phyloP scores from a whole-genome alignment of 768 basidiomycete species.

The Calocybe cyanea region DNA sequence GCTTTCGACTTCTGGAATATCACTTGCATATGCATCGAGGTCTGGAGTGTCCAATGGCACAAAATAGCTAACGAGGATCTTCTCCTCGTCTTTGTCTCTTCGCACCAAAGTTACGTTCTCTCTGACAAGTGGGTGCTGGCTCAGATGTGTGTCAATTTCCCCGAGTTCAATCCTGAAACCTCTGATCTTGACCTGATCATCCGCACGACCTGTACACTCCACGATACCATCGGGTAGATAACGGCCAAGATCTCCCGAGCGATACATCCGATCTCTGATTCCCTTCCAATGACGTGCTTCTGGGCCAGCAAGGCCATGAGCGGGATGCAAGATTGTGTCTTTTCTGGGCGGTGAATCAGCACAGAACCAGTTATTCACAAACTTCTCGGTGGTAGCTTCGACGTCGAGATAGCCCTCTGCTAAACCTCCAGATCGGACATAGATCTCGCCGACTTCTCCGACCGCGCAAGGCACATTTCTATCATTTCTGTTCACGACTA shows the following conservation, averaged over 20 bases:
- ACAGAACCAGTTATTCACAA: constrained; percentile 92
- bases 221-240: constrained; percentile 91
- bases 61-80: constrained; percentile 96
- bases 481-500: constrained; percentile 92
- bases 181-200: constrained; percentile 99
- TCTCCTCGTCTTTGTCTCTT: constrained; percentile 98
- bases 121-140: constrained; percentile 88
- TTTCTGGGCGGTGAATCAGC: constrained; percentile 40
- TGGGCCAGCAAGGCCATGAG: constrained; percentile 51
- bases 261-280: constrained; percentile 95
- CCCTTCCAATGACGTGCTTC: constrained; percentile 91
- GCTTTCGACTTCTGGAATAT: constrained; percentile 52
- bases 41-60: constrained; percentile 76
- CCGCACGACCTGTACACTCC: constrained; percentile 95
- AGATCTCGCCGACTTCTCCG: constrained; percentile 98
- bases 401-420: constrained; percentile 92
- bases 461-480: constrained; percentile 83
- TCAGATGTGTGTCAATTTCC: constrained; percentile 95
- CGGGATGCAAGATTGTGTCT: constrained; percentile 72
- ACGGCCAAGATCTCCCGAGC: constrained; percentile 93
- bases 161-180: constrained; percentile 98
- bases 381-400: constrained; percentile 84
- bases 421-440: constrained; percentile 92
- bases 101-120: constrained; percentile 98
- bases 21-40: constrained; percentile 69